phyloP scores from a whole-genome alignment of 148 eudicot genomes.

The Dysphania ambrosioides region DNA sequence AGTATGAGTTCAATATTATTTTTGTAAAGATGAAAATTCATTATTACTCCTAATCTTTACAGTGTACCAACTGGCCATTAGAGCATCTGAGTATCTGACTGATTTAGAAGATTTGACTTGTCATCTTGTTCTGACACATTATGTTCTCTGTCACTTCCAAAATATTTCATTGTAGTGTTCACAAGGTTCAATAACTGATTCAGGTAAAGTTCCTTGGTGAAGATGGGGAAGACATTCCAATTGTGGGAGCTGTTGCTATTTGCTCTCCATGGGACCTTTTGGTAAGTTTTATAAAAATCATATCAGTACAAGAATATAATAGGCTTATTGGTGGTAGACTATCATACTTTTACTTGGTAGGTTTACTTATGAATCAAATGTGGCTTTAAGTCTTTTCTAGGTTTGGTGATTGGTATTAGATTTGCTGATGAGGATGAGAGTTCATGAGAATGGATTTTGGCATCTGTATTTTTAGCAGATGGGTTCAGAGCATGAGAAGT shows the following conservation, averaged over 20 bases:
- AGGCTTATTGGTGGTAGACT: no score
- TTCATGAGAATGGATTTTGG: not conserved
- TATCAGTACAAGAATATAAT: no score
- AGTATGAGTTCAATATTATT: no score
- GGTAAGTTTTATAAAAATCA: no score
- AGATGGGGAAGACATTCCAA: slow-evolving; percentile 75
- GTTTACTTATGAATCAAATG: not conserved
- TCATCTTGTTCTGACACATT: not conserved
- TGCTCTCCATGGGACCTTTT: slow-evolving; percentile 98
- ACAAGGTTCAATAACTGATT: slow-evolving; percentile 8
- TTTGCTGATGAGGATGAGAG: not conserved
- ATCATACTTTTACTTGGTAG: not conserved
- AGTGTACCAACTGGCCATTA: no score
- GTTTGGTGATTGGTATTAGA: not conserved
- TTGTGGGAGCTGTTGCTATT: slow-evolving; percentile 85
- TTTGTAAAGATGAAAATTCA: no score
- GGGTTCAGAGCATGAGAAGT: not conserved
- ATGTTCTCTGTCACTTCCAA: not conserved
- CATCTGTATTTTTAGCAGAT: not conserved
- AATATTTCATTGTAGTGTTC: slow-evolving; percentile 3
- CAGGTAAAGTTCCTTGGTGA: slow-evolving; percentile 95
- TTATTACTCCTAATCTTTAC: no score
- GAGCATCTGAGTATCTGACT: no score
- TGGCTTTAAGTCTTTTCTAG: not conserved
- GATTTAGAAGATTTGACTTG: no score